Evolutionary conservation across 108 stramenopile genomes (phyloP).

Genomic region (Cyclostephanos invisitatus): DNA sequence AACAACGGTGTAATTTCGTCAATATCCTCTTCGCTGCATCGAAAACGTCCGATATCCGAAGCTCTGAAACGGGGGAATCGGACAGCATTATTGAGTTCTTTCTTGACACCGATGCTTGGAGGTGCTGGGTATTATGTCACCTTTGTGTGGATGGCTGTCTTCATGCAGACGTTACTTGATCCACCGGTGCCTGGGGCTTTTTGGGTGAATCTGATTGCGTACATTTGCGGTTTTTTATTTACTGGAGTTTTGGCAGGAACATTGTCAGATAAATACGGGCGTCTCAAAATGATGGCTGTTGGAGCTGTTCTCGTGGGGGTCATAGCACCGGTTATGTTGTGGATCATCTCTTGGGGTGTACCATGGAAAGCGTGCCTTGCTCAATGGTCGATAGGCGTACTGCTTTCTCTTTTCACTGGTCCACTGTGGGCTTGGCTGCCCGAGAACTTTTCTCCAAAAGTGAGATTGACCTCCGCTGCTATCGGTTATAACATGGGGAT

Average conservation of each 20-base stretch:
- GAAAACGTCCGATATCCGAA: slow-evolving; percentile 50
- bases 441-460: slow-evolving; percentile 63
- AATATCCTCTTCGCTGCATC: slow-evolving; percentile 8
- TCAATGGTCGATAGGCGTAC: slow-evolving; percentile 55
- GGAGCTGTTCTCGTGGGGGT: slow-evolving; percentile 41
- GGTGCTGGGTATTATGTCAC: slow-evolving; percentile 60
- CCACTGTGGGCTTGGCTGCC: slow-evolving; percentile 67
- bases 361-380: slow-evolving; percentile 43
- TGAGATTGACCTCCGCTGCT: slow-evolving; percentile 60
- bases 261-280: slow-evolving; percentile 59
- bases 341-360: slow-evolving; percentile 54
- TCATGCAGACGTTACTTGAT: slow-evolving; percentile 61
- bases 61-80: slow-evolving; percentile 58
- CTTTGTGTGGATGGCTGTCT: slow-evolving; percentile 72
- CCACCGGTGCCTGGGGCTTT: slow-evolving; percentile 67
- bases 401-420: slow-evolving; percentile 60
- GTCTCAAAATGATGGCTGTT: slow-evolving; percentile 53
- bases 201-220: slow-evolving; percentile 57
- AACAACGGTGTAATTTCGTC: not conserved
- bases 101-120: slow-evolving; percentile 62
- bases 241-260: slow-evolving; percentile 53
- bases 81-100: slow-evolving; percentile 46
- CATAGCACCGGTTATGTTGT: slow-evolving; percentile 50
- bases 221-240: slow-evolving; percentile 48
- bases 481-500: slow-evolving; percentile 70